Evolutionary conservation across 1,284 basidiomycete genomes (phyloP).

Genomic region (Leccinum subspadiceum): DNA sequence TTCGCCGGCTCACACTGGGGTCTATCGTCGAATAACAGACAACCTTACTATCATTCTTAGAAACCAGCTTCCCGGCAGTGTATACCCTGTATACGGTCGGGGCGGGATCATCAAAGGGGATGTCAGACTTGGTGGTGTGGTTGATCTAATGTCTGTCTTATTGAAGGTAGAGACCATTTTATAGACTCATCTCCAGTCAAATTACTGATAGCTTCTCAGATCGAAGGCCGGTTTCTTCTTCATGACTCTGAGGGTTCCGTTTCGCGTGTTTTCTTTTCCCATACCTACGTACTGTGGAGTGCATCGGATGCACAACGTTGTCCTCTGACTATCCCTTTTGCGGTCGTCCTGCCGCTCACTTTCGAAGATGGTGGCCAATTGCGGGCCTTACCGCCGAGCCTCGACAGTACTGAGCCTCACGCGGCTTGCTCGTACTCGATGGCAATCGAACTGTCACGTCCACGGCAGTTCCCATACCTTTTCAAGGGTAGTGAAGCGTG

Average conservation of each 20-base stretch:
- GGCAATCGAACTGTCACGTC: slow-evolving; percentile 22
- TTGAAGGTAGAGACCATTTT: slow-evolving; percentile 23
- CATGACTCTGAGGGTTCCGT: slow-evolving; percentile 14
- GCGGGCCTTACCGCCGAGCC: slow-evolving; percentile 27
- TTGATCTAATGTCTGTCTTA: slow-evolving; percentile 19
- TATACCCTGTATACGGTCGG: slow-evolving; percentile 26
- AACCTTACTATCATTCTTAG: slow-evolving; percentile 25
- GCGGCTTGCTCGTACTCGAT: slow-evolving; percentile 28
- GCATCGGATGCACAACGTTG: slow-evolving; percentile 14
- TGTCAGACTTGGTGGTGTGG: slow-evolving; percentile 16
- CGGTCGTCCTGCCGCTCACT: slow-evolving; percentile 20
- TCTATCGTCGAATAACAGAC: slow-evolving; percentile 35
- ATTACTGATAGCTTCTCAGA: slow-evolving; percentile 17
- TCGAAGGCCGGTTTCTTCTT: slow-evolving; percentile 27
- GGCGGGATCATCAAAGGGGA: slow-evolving; percentile 25
- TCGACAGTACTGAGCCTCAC: slow-evolving; percentile 13
- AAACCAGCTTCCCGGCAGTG: slow-evolving; percentile 22
- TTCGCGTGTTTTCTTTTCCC: slow-evolving; percentile 22
- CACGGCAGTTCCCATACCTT: slow-evolving; percentile 20
- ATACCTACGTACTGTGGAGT: slow-evolving; percentile 21
- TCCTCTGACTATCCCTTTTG: slow-evolving; percentile 26
- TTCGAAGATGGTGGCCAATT: slow-evolving; percentile 24
- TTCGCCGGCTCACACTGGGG: slow-evolving; percentile 13
- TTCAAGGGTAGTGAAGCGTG: slow-evolving; percentile 22
- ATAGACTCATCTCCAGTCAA: background rate